Conservation (phyloP, 1,139 yeast genomes). For the Komagataea norvegica region DNA sequence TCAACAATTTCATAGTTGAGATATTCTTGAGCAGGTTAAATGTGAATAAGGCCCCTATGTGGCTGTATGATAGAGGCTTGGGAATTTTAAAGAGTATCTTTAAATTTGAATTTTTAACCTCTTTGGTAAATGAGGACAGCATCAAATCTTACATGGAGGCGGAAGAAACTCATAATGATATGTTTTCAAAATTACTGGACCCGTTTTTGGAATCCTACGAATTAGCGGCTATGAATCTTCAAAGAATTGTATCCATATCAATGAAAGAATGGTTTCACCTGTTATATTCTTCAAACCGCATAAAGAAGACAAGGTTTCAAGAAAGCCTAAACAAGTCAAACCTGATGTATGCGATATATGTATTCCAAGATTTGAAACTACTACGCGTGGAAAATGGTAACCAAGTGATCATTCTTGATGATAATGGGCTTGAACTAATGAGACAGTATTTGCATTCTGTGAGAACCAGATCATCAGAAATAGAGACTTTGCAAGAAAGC, state of each 20-base stretch:
- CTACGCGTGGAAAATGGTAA: slow-evolving; percentile 13
- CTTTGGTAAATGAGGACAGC: slow-evolving; percentile 11
- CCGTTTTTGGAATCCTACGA: slow-evolving; percentile 24
- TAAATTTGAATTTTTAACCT: slow-evolving; percentile 19
- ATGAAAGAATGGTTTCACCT: slow-evolving; percentile 21
- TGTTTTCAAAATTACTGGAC: slow-evolving; percentile 14
- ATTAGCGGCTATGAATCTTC: slow-evolving; percentile 15
- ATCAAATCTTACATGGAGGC: neutral
- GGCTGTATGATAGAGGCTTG: slow-evolving; percentile 2
- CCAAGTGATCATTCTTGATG: slow-evolving; percentile 16
- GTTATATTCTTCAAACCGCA: slow-evolving; percentile 16
- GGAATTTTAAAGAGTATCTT: slow-evolving; percentile 14
- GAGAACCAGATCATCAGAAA: too few relatives aligned
- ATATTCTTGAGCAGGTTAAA: slow-evolving; percentile 14
- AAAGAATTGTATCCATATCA: slow-evolving; percentile 13
- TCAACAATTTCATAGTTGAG: slow-evolving; percentile 19
- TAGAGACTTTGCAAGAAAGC: too few relatives aligned
- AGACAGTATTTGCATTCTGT: slow-evolving; percentile 11
- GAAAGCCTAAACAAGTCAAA: slow-evolving; percentile 23
- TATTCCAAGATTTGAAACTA: slow-evolving; percentile 16
- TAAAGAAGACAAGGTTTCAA: slow-evolving; percentile 11
- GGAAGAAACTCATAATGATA: neutral
- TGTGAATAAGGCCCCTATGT: neutral
- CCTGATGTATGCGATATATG: slow-evolving; percentile 19
- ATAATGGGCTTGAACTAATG: slow-evolving; percentile 9